Evolutionary conservation across 2,329 filamentous ascomycete genomes (phyloP).

Genomic region (Pseudogymnoascus sp.): DNA sequence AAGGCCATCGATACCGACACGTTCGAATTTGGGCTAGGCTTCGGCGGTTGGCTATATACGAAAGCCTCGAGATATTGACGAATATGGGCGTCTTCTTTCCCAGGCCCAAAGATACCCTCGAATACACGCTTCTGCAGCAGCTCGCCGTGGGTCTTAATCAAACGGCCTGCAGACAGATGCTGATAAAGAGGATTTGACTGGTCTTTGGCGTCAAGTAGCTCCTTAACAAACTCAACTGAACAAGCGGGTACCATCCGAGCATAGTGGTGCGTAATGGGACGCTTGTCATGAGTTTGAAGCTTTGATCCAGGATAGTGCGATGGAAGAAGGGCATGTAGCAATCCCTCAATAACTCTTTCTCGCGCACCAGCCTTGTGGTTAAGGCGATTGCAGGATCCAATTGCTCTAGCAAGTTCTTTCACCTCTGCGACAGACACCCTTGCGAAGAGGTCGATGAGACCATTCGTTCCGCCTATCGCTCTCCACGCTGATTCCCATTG

Average conservation of each 20-base stretch:
- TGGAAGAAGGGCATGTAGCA: conserved; percentile 13
- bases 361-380: conserved; percentile 1
- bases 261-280: conserved; percentile 13
- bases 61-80: conserved; percentile 12
- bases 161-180: background rate
- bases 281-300: conserved; percentile 12
- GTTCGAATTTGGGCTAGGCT: conserved; percentile 6
- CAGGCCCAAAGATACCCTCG: conserved; percentile 10
- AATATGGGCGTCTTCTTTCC: background rate
- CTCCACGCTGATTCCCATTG: conserved; percentile 13
- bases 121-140: conserved; percentile 11
- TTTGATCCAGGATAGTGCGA: conserved; percentile 12
- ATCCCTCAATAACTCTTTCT: conserved; percentile 12
- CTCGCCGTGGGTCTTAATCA: conserved; percentile 9
- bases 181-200: conserved; percentile 13
- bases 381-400: conserved; percentile 11
- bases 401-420: conserved; percentile 7
- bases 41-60: conserved; percentile 9
- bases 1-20: conserved; percentile 15
- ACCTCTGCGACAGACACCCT: conserved; percentile 12
- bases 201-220: conserved; percentile 11
- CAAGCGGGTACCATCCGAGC: conserved; percentile 12
- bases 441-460: conserved; percentile 10
- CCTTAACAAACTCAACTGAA: conserved; percentile 8
- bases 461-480: conserved; percentile 11